These are phyloP conservation scores for Chaetomium olivaceum DNA, from an alignment of 2,329 filamentous ascomycete genomes.

Conservation along the genomic window DNA sequence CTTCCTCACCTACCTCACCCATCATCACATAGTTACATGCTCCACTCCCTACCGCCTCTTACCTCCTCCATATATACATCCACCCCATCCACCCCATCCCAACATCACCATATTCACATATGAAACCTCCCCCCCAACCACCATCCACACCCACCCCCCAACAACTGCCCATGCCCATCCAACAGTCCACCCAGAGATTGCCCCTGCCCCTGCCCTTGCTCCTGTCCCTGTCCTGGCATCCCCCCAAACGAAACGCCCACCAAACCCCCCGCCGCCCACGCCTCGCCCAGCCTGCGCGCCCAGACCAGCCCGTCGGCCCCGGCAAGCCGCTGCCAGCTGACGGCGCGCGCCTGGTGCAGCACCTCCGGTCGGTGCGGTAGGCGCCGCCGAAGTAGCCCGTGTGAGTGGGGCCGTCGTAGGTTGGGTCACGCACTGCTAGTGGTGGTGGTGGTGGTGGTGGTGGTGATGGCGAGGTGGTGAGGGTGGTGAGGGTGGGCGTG, in stretches of 20 bases:
- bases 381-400: constrained; percentile 3
- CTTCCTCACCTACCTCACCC: background rate
- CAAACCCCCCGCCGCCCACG: background rate
- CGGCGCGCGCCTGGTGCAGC: constrained; percentile 9
- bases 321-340: background rate
- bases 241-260: too few relatives aligned
- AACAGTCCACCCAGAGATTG: too few relatives aligned
- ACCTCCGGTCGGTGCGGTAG: constrained; percentile 1
- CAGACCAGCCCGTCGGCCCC: background rate
- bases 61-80: too few relatives aligned
- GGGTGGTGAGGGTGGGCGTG: background rate
- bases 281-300: background rate
- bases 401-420: constrained; percentile 1
- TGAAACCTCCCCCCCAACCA: constrained; percentile 1
- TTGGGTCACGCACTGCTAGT: background rate
- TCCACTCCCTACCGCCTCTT: background rate
- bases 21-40: background rate
- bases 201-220: too few relatives aligned
- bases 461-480: background rate
- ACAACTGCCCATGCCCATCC: too few relatives aligned
- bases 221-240: too few relatives aligned
- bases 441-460: too few relatives aligned
- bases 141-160: background rate
- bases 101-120: background rate
- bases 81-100: background rate